Evolutionary conservation across 371 early-diverging fungal genomes (phyloP), one percentile per base, ranked within the genome.

Genomic region (Mucor racemosus): DNA sequence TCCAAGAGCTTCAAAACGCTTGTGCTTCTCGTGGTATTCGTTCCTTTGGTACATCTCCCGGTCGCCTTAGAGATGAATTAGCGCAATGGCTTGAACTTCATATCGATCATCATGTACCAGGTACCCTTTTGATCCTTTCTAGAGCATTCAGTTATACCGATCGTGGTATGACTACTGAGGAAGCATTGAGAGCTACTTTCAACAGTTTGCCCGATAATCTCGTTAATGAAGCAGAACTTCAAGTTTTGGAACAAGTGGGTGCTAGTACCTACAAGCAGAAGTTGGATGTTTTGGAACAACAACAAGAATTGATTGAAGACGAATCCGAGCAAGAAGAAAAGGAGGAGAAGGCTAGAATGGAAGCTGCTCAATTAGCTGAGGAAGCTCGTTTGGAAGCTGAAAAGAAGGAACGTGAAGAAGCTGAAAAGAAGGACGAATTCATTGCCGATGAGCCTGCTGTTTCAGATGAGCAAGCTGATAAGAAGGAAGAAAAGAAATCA

Each of bases 51-150:
- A 92, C 92, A 5, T 92, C 94, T 0, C 95, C 96, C 0, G 94
- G 89, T 7, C 88, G 95, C 34, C 81, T 99, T 80, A 83, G 96
- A 44, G 86, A 86, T 58, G 97, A 97, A 66, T 79, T 99, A 59
- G 78, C 82, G 35, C 97, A 98, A 75, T 99, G 99, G 99, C 84
- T 95, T 34, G 97, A 97, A 57, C 88, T 99, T 64, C 94, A 97
- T 71, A 67, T 97, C 55, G 87, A 89, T 21, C 93, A 97, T 72
- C 89, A 95, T 64, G 88, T 97, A n/a, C 98, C 99, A 17, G 88
- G 92, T n/a, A 89, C 94, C 10, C 82, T 99, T 38, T 83, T 99
- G 73, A 91, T 99, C 63, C 83, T 99, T 48, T 93, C 96, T 14
- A 91, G 96, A 39, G 97, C 96, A 4, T 94, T 97, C 67, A 84